A percentile compares a stretch with the other conserved stretches of the same genome.
Evolutionary conservation across 305 asterid species (phyloP).

Genomic region (Fraxinus floribunda): DNA sequence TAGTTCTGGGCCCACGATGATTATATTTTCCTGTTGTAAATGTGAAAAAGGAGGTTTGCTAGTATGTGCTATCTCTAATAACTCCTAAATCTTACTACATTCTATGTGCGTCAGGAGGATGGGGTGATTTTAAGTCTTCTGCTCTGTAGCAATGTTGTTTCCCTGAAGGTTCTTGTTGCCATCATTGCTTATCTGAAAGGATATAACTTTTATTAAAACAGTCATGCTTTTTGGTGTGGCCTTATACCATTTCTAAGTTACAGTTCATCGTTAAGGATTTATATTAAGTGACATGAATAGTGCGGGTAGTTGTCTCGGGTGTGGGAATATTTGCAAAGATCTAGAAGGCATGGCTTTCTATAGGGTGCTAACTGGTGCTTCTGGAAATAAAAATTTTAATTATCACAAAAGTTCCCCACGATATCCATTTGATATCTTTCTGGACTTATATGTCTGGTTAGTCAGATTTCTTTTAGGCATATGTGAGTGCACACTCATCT

Average conservation of each 20-base stretch:
- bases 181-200: not conserved
- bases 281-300: not conserved
- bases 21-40: not conserved
- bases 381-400: not conserved
- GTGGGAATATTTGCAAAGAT: not conserved
- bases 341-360: not conserved
- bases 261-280: not conserved
- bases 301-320: not conserved
- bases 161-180: not conserved
- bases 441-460: not conserved
- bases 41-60: not conserved
- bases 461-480: slow-evolving; percentile 4
- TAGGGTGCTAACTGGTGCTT: not conserved
- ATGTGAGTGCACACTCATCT: not conserved
- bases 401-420: not conserved
- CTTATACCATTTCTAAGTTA: not conserved
- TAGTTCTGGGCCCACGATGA: not conserved
- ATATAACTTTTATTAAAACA: not conserved
- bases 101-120: not conserved
- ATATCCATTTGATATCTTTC: not conserved
- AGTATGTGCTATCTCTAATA: not conserved
- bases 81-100: not conserved
- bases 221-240: not conserved
- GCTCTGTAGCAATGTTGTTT: not conserved
- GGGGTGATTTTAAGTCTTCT: not conserved